These are phyloP conservation scores for Aphanomyces stellatus DNA, from an alignment of 352 stramenopile species.

Conservation along the genomic window DNA sequence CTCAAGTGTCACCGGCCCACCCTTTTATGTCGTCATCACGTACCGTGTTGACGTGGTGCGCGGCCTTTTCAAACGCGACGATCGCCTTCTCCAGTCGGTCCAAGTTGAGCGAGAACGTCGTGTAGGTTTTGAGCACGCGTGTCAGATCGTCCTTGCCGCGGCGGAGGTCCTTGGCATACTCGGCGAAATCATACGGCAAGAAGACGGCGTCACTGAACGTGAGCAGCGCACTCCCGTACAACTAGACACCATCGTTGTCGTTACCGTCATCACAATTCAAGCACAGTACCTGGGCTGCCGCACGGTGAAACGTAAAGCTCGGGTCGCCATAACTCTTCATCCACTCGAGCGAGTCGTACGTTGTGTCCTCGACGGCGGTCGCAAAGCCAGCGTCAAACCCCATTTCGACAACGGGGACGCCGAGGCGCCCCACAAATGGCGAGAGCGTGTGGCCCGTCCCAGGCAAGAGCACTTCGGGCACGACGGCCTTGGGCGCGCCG, in stretches of 20 bases:
- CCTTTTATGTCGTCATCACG: neutral
- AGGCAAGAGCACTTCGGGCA: conserved; percentile 44
- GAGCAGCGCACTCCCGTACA: conserved; percentile 70
- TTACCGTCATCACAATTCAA: neutral
- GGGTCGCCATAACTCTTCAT: conserved; percentile 70
- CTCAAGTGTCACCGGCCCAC: neutral
- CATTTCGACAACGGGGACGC: conserved; percentile 67
- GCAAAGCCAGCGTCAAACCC: conserved; percentile 62
- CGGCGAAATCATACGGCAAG: conserved; percentile 77
- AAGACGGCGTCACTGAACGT: conserved; percentile 77
- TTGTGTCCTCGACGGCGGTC: conserved; percentile 36
- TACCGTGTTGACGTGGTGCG: conserved; percentile 33
- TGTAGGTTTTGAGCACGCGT: conserved; percentile 31
- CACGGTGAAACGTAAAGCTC: conserved; percentile 59
- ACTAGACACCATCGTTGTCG: conserved; percentile 20
- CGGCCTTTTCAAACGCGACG: conserved; percentile 47
- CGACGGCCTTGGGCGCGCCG: conserved; percentile 28
- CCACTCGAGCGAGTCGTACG: conserved; percentile 61
- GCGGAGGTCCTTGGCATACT: conserved; percentile 61
- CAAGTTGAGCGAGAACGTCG: conserved; percentile 28
- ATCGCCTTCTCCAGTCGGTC: conserved; percentile 51
- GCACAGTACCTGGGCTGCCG: conserved; percentile 36
- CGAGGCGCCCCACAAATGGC: conserved; percentile 57
- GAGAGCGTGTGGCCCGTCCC: conserved; percentile 48
- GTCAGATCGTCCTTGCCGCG: conserved; percentile 48